Evolutionary conservation across 345 rosid species (phyloP), one percentile per base, ranked within the genome.

Genomic region (Kernera saxatilis): DNA sequence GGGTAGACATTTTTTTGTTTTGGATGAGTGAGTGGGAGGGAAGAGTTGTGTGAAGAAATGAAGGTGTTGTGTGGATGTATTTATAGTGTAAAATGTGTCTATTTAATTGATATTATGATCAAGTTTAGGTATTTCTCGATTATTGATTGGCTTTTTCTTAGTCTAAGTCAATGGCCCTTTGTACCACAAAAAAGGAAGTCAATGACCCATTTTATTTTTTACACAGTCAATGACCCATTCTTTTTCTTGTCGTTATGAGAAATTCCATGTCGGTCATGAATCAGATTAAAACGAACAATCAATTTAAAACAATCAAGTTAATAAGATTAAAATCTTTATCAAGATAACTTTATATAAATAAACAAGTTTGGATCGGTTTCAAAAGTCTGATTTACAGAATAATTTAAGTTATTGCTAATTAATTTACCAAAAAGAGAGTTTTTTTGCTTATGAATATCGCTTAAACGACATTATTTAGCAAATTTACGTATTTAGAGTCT

Each of bases 91-190:
- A 26, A 3, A 2, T 44, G 44, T 43, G 41, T 54, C 32, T 19
- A 55, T 56, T 5, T 15, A 27, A 46, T 35, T 62, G 63, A 53
- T 30, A 30, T 36, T 40, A 36, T 44, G 27, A 15, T 53, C 13
- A 44, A 25, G 23, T 35, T 72, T 61, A 40, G 45, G 43, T 14
- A 56, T 48, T 14, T 33, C 7, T 10, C 36, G 10, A 55, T 65
- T 65, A 1, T 65, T 15, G 43, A 27, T 66, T 73, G 64, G 52
- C n/a, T 56, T 48, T 64, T 72, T 33, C 48, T 56, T 10, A 15
- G 67, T 56, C 65, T 7, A 56, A 55, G 50, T 73, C 71, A 57
- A 46, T 56, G 71, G 7, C 17, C 3, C 33, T 73, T 72, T 23
- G 63, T 22, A 62, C 69, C 62, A 52, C 11, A n/a, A 32, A 44